Conservation (phyloP, 306 rosid genomes). For the Arachis stenosperma region DNA sequence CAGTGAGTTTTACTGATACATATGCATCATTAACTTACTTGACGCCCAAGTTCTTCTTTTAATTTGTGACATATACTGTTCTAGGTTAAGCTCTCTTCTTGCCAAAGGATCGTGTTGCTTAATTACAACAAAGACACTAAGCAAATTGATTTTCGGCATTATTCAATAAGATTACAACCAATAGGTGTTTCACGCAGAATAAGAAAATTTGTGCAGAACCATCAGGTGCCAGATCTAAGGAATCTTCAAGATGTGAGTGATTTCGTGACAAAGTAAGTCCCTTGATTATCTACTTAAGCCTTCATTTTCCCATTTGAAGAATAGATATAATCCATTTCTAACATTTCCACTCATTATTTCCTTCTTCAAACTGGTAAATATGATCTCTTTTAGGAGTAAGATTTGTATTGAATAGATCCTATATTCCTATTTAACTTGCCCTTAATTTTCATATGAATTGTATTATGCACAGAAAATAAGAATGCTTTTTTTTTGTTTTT, state of each 20-base stretch:
- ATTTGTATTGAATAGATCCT: too few species aligned
- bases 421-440: too few species aligned
- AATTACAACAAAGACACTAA: slow-evolving; percentile 92
- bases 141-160: slow-evolving; percentile 90
- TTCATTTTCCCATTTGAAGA: slow-evolving; percentile 8
- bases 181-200: slow-evolving; percentile 91
- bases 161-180: slow-evolving; percentile 90
- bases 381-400: too few species aligned
- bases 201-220: slow-evolving; percentile 90
- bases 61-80: slow-evolving; percentile 26
- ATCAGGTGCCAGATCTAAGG: slow-evolving; percentile 84
- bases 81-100: slow-evolving; percentile 89
- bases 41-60: slow-evolving; percentile 26
- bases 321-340: background rate
- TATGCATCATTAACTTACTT: slow-evolving; percentile 7
- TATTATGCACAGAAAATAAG: slow-evolving; percentile 4
- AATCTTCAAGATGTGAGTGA: slow-evolving; percentile 97
- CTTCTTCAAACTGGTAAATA: too few species aligned
- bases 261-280: slow-evolving; percentile 85
- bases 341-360: background rate
- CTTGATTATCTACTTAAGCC: slow-evolving; percentile 20
- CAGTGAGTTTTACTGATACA: slow-evolving; percentile 61
- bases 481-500: background rate
- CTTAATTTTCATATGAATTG: background rate
- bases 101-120: slow-evolving; percentile 95